Evolutionary conservation across 495 filamentous ascomycete genomes (phyloP), one percentile per base, ranked within the genome.

Genomic region (Apiosordaria backusii): DNA sequence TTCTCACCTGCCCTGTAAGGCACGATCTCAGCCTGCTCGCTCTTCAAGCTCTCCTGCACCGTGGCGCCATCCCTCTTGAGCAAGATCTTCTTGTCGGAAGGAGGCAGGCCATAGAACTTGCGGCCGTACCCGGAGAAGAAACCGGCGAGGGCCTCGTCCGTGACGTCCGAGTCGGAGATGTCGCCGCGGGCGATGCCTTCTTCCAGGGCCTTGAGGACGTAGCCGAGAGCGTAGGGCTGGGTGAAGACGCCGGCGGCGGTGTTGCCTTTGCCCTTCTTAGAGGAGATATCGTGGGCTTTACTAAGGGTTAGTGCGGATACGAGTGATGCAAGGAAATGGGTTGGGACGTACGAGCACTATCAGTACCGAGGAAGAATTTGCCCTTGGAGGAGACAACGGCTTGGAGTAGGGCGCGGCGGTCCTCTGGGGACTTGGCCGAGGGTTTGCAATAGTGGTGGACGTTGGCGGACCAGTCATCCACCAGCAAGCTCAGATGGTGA

Each of bases 201-300:
- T 75, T 91, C 89, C 26, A 96, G 82, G 19, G 90, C 90, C 65
- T 85, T 83, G 26, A 96, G 71, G 35, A 94, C 90, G 26, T 90
- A 81, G 63, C 89, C 87, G 16, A 91, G 87, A n/a, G 87, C 88
- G 72, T 88, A 91, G n/a, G 91, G 90, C 75, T 97, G 93, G 7
- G 93, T 97, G 79, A 96, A 97, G 6, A 94, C 89, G 24, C 94
- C 93, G 4, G 91, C 92, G 4, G 92, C 90, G n/a, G 79, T 78
- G 84, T 89, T 64, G 50, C 83, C 86, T n/a, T 76, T 78, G 29
- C 83, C 86, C 64, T 87, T 84, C 81, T 97, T 97, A 60, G 89
- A 86, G 16, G 77, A 74, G 16, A 88, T 84, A 9, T 89, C 88
- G 78, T 97, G 93, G 23, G 94, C 93, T 29, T 90, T 90, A 1